Conservation (phyloP, 371 early-diverging fungal genomes). For the Conidiobolus incongruus region DNA sequence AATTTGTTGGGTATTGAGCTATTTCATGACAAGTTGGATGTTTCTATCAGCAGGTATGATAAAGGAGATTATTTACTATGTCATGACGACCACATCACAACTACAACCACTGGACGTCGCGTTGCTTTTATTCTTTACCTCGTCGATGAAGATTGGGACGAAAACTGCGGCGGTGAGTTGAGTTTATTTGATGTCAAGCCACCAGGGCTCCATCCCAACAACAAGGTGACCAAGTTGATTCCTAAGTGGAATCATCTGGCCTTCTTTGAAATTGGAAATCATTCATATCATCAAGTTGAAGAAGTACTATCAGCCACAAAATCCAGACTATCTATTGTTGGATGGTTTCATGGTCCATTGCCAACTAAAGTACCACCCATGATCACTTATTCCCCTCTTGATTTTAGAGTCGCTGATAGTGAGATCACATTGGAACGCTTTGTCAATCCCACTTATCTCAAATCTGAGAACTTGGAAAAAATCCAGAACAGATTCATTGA, state of each 20-base stretch:
- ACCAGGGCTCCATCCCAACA: constrained; percentile 14
- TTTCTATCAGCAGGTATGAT: constrained; percentile 34
- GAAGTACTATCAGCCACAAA: constrained; percentile 19
- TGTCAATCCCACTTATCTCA: constrained; percentile 19
- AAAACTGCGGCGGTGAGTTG: constrained; percentile 29
- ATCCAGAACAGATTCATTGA: constrained; percentile 18
- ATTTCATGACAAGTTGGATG: constrained; percentile 19
- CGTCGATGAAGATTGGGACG: constrained; percentile 34
- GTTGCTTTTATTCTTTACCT: constrained; percentile 47
- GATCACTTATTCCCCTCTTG: not conserved
- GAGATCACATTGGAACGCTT: constrained; percentile 7
- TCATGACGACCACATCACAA: constrained; percentile 43
- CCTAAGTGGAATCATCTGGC: constrained; percentile 30
- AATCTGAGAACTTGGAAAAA: constrained; percentile 5
- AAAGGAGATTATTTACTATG: constrained; percentile 29
- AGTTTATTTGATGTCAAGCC: constrained; percentile 21
- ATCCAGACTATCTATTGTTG: constrained; percentile 30
- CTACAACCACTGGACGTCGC: constrained; percentile 17
- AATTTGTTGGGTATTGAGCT: constrained; percentile 19
- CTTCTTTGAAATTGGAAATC: constrained; percentile 31
- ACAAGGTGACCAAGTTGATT: constrained; percentile 14
- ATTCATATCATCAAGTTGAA: constrained; percentile 35
- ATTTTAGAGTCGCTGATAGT: not conserved
- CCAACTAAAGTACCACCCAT: constrained; percentile 5
- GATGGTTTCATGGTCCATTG: constrained; percentile 38